phyloP scores from a whole-genome alignment of 352 stramenopile species.

The Thraustotheca clavata region DNA sequence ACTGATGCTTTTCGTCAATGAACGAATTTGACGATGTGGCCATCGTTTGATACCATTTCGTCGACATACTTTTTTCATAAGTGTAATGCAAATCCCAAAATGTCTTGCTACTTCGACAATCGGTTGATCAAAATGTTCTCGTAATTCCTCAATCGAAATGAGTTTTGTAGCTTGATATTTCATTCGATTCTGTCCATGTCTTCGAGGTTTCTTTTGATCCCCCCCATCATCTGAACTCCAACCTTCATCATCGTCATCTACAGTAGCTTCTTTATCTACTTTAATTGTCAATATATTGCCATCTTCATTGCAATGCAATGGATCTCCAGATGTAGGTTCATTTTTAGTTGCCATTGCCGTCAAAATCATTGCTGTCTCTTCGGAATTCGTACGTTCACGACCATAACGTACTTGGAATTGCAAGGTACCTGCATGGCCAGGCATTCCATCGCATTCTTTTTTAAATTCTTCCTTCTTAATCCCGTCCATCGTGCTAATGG shows the following conservation, averaged over 20 bases:
- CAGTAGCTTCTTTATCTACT: slow-evolving; percentile 25
- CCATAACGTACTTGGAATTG: slow-evolving; percentile 20
- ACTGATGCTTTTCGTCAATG: slow-evolving; percentile 79
- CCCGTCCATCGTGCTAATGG: background rate
- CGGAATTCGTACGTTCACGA: slow-evolving; percentile 41
- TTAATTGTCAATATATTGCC: slow-evolving; percentile 29
- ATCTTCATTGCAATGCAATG: slow-evolving; percentile 34
- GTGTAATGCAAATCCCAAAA: slow-evolving; percentile 85
- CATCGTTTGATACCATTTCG: slow-evolving; percentile 65
- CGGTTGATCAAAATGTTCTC: slow-evolving; percentile 74
- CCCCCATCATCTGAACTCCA: slow-evolving; percentile 65
- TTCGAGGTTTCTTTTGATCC: slow-evolving; percentile 70
- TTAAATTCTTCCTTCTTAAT: slow-evolving; percentile 10
- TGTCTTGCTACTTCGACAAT: slow-evolving; percentile 86
- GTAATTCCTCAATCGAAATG: slow-evolving; percentile 81
- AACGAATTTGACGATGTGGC: slow-evolving; percentile 64
- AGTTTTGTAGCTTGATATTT: slow-evolving; percentile 84
- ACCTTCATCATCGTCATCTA: slow-evolving; percentile 31
- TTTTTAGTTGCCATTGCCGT: slow-evolving; percentile 69
- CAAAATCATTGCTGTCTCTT: slow-evolving; percentile 82
- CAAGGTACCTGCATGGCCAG: slow-evolving; percentile 9
- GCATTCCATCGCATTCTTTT: slow-evolving; percentile 9
- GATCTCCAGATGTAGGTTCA: slow-evolving; percentile 30
- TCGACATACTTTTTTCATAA: slow-evolving; percentile 79
- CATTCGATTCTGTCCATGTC: slow-evolving; percentile 67